Conservation (phyloP, 164 flowering plant species). For the Annona squamosa region DNA sequence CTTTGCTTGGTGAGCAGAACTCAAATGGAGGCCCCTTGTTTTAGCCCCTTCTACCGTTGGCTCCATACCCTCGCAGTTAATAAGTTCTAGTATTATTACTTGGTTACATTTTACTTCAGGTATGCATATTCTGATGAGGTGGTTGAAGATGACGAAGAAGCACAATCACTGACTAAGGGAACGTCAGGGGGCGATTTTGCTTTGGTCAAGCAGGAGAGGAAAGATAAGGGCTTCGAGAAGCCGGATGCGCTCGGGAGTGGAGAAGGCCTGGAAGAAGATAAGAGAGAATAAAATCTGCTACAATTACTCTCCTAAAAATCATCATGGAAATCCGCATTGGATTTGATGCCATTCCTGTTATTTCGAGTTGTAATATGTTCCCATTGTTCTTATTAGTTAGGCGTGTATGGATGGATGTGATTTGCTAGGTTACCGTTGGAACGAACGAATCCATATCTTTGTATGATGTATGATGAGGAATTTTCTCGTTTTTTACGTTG, state of each 20-base stretch:
- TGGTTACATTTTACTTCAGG: conserved; percentile 22
- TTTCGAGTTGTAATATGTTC: neutral
- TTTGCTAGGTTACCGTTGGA: neutral
- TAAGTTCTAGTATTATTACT: neutral
- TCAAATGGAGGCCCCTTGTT: neutral
- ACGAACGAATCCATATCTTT: neutral
- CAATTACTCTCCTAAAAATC: neutral
- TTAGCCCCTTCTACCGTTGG: neutral
- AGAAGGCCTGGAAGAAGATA: conserved; percentile 43
- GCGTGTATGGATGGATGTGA: neutral
- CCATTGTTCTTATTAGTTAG: neutral
- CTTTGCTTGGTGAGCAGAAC: too few relatives aligned
- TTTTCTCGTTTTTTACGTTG: too few relatives aligned
- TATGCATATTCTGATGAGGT: conserved; percentile 71
- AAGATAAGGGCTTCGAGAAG: conserved; percentile 23
- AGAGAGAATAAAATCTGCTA: conserved; percentile 36
- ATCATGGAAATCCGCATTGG: neutral
- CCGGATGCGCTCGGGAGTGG: conserved; percentile 23
- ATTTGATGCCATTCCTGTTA: neutral
- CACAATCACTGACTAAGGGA: conserved; percentile 47
- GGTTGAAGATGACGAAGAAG: conserved; percentile 66
- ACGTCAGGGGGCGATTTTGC: conserved; percentile 50
- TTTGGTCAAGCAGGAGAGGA: conserved; percentile 48
- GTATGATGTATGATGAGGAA: neutral
- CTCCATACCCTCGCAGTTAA: neutral